Evolutionary conservation across 2,329 filamentous ascomycete genomes (phyloP).

Genomic region (Pseudogymnoascus sp.): DNA sequence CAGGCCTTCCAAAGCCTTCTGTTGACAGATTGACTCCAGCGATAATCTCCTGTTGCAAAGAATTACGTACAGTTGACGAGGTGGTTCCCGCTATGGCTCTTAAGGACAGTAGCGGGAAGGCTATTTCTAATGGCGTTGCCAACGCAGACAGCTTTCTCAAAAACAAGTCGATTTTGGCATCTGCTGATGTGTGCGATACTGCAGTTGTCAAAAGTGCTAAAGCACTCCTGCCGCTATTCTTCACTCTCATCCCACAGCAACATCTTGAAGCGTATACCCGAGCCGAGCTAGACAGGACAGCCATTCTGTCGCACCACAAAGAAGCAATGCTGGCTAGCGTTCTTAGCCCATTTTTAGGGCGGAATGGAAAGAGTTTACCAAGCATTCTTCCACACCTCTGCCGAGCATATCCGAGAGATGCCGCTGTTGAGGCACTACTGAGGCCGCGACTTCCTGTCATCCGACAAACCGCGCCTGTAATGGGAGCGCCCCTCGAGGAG

Average conservation of each 20-base stretch:
- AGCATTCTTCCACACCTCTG: slow-evolving; percentile 77
- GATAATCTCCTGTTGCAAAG: slow-evolving; percentile 64
- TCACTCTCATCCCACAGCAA: slow-evolving; percentile 58
- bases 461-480: slow-evolving; percentile 21
- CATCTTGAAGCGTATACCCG: slow-evolving; percentile 65
- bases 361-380: slow-evolving; percentile 56
- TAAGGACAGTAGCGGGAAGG: slow-evolving; percentile 13
- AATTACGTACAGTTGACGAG: slow-evolving; percentile 50
- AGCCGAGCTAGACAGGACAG: slow-evolving; percentile 71
- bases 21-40: slow-evolving; percentile 56
- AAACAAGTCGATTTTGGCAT: slow-evolving; percentile 30
- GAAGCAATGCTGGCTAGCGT: slow-evolving; percentile 75
- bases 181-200: slow-evolving; percentile 29
- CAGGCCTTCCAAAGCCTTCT: slow-evolving; percentile 57
- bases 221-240: slow-evolving; percentile 53
- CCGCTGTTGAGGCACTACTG: slow-evolving; percentile 64
- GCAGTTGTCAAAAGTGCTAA: slow-evolving; percentile 51
- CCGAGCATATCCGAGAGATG: slow-evolving; percentile 54
- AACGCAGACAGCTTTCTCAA: slow-evolving; percentile 70
- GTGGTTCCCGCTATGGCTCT: slow-evolving; percentile 31
- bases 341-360: slow-evolving; percentile 64
- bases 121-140: slow-evolving; percentile 33
- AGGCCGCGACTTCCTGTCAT: slow-evolving; percentile 42
- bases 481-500: slow-evolving; percentile 23
- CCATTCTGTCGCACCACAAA: slow-evolving; percentile 62